Percentiles rank a stretch among this genome's conserved stretches.
These are phyloP conservation scores for Cercospora beticola DNA, from an alignment of 2,329 filamentous ascomycete species.

Conservation along the genomic window DNA sequence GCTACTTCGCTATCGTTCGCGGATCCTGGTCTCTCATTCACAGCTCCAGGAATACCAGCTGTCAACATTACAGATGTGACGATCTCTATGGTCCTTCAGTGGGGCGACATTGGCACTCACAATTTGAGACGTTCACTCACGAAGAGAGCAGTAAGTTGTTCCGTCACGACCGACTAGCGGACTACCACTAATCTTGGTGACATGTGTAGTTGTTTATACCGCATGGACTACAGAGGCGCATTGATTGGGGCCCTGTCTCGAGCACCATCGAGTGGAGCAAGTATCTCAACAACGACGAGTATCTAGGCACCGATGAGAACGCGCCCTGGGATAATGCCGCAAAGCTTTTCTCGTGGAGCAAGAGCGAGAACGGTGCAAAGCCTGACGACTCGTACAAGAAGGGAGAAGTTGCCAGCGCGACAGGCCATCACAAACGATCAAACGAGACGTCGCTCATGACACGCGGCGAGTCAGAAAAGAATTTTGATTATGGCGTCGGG, in stretches of 20 bases:
- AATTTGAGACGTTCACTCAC: too few relatives aligned
- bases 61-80: too few relatives aligned
- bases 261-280: not conserved
- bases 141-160: too few relatives aligned
- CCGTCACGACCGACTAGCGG: too few relatives aligned
- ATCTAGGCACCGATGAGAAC: constrained; percentile 2
- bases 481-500: too few relatives aligned
- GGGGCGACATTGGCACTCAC: too few relatives aligned
- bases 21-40: not conserved
- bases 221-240: too few relatives aligned
- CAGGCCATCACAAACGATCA: constrained; percentile 1
- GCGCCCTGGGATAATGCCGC: constrained; percentile 11
- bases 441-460: constrained; percentile 1
- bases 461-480: not conserved
- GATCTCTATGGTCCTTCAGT: too few relatives aligned
- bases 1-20: constrained; percentile 7
- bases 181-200: too few relatives aligned
- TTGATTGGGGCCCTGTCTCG: too few relatives aligned
- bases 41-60: too few relatives aligned
- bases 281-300: not conserved
- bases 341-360: not conserved
- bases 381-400: constrained; percentile 10
- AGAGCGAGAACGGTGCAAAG: constrained; percentile 1
- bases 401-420: not conserved
- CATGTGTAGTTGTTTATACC: too few relatives aligned